These are phyloP conservation scores for Eucalyptus cladocalyx DNA, from an alignment of 345 rosid species.

Conservation along the genomic window DNA sequence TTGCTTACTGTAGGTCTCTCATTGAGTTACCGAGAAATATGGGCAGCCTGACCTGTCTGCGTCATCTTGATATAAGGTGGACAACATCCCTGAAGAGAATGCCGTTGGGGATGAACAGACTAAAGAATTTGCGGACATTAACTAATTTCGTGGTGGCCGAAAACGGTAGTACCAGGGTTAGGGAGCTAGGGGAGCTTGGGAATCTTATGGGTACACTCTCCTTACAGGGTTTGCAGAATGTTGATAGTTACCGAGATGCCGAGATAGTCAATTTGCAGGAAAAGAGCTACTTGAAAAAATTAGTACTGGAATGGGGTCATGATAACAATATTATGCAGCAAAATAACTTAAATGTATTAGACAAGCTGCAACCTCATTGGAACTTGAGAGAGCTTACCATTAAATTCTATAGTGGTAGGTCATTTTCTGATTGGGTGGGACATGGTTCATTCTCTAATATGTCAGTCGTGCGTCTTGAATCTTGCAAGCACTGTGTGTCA, in stretches of 20 bases:
- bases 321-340: not conserved
- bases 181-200: constrained; percentile 2
- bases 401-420: constrained; percentile 10
- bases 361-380: constrained; percentile 20
- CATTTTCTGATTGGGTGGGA: constrained; percentile 24
- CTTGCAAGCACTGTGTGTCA: constrained; percentile 13
- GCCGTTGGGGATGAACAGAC: not conserved
- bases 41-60: not conserved
- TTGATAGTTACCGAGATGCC: not conserved
- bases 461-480: not conserved
- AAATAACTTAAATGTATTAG: constrained; percentile 5
- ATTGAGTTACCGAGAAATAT: not conserved
- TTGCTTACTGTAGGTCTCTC: not conserved
- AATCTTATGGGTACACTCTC: constrained; percentile 7
- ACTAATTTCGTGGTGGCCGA: constrained; percentile 4
- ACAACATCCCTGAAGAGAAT: constrained; percentile 1
- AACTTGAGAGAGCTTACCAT: constrained; percentile 16
- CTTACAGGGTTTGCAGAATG: not conserved
- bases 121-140: not conserved
- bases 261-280: not conserved
- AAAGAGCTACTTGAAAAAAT: constrained; percentile 10
- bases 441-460: constrained; percentile 3
- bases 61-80: constrained; percentile 1
- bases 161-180: not conserved
- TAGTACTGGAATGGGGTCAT: constrained; percentile 14